Percentiles rank a stretch among this genome's conserved stretches.
Evolutionary conservation across 495 filamentous ascomycete genomes (phyloP).

Genomic region (Chaetomidium leptoderma): DNA sequence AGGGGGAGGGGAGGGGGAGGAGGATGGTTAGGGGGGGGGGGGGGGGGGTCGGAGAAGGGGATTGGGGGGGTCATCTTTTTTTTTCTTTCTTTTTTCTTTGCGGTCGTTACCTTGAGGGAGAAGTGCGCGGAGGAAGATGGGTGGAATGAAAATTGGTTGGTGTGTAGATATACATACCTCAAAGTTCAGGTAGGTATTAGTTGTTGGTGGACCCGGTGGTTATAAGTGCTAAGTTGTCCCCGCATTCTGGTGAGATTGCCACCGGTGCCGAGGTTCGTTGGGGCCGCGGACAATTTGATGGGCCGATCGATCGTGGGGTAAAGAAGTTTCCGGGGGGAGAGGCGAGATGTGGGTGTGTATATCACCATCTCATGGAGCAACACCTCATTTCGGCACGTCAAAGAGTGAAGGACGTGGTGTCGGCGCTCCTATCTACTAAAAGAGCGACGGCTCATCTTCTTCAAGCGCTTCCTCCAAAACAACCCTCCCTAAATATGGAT

Average conservation of each 20-base stretch:
- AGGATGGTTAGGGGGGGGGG: conserved; percentile 70
- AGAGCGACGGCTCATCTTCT: too few species aligned
- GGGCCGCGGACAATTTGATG: too few species aligned
- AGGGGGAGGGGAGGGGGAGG: conserved; percentile 63
- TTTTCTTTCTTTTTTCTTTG: too few species aligned
- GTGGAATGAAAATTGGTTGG: neutral
- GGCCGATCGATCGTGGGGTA: too few species aligned
- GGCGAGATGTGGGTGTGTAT: too few species aligned
- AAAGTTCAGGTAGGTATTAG: neutral
- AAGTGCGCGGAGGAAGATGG: neutral
- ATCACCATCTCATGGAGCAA: too few species aligned
- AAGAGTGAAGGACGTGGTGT: too few species aligned
- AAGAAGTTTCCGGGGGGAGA: too few species aligned
- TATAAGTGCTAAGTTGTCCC: neutral
- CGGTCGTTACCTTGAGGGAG: too few species aligned
- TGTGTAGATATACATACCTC: neutral
- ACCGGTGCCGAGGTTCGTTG: conserved; percentile 1
- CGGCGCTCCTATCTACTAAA: too few species aligned
- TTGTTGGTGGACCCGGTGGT: neutral
- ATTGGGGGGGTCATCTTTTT: conserved; percentile 26
- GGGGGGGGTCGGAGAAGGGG: conserved; percentile 72
- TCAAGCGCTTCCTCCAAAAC: too few species aligned
- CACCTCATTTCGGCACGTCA: too few species aligned
- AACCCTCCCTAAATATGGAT: neutral
- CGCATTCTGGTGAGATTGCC: neutral